phyloP scores from a whole-genome alignment of 306 rosid genomes.

The Sphenostylis stenocarpa region DNA sequence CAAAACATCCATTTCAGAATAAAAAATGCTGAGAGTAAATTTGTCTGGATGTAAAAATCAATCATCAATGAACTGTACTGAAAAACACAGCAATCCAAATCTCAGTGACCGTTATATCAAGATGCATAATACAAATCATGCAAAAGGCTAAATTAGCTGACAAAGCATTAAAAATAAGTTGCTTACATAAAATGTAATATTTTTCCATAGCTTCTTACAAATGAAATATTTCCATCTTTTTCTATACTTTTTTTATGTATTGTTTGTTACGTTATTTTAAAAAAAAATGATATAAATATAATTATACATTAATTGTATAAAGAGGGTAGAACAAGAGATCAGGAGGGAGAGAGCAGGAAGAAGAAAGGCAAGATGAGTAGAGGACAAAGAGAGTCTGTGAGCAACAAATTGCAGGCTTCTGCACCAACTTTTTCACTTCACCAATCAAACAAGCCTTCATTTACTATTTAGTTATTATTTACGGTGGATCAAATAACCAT shows the following conservation, averaged over 20 bases:
- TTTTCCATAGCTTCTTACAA: no score
- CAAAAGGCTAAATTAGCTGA: not conserved
- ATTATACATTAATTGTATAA: no score
- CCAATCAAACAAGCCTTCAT: not conserved
- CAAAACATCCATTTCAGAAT: no score
- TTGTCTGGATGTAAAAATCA: no score
- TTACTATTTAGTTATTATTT: not conserved
- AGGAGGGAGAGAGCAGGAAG: not conserved
- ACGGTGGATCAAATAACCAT: not conserved
- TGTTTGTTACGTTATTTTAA: no score
- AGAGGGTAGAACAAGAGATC: not conserved
- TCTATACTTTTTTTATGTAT: no score
- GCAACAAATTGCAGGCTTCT: not conserved
- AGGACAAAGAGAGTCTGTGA: not conserved
- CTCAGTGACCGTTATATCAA: no score
- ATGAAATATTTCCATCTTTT: not conserved
- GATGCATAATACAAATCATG: not conserved
- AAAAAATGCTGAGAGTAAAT: no score
- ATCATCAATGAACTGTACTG: no score
- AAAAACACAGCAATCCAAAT: no score
- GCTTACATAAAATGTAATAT: not conserved
- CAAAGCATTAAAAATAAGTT: not conserved
- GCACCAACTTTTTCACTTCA: not conserved
- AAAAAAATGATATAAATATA: no score
- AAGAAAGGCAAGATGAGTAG: not conserved